A percentile compares a stretch with the other conserved stretches of the same genome.
Conservation (phyloP, 2,329 filamentous ascomycete genomes). For the Mollisia scopiformis region DNA sequence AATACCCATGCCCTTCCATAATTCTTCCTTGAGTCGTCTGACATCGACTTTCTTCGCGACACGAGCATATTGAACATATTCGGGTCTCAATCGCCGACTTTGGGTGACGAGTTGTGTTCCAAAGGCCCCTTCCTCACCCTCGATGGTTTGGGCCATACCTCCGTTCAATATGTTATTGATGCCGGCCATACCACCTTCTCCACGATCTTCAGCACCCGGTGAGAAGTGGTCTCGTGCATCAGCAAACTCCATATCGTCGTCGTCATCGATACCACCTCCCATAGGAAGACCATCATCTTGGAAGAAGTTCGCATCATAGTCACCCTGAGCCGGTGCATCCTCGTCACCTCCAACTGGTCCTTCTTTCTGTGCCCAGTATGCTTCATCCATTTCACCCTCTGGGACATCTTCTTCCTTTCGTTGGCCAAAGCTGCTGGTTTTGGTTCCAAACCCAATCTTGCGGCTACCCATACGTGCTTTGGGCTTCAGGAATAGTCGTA, state of each 20-base stretch:
- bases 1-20: slow-evolving; percentile 69
- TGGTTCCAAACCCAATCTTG: slow-evolving; percentile 53
- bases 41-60: slow-evolving; percentile 75
- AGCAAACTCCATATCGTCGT: slow-evolving; percentile 75
- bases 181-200: slow-evolving; percentile 48
- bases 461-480: slow-evolving; percentile 80
- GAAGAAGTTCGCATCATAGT: slow-evolving; percentile 98
- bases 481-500: slow-evolving; percentile 92
- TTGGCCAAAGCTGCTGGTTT: slow-evolving; percentile 46
- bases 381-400: slow-evolving; percentile 87
- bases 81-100: slow-evolving; percentile 63
- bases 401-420: slow-evolving; percentile 58
- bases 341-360: slow-evolving; percentile 50
- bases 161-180: slow-evolving; percentile 54
- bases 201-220: slow-evolving; percentile 55
- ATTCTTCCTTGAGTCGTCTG: slow-evolving; percentile 67
- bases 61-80: slow-evolving; percentile 72
- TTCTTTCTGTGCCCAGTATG: slow-evolving; percentile 85
- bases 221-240: slow-evolving; percentile 82
- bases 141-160: slow-evolving; percentile 48
- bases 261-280: slow-evolving; percentile 59
- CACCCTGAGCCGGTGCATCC: slow-evolving; percentile 65
- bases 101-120: slow-evolving; percentile 70
- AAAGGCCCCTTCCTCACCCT: slow-evolving; percentile 48
- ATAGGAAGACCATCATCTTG: slow-evolving; percentile 81